Conservation (phyloP, 805 yeast species). For the Hanseniaspora pseudoguilliermondii region DNA sequence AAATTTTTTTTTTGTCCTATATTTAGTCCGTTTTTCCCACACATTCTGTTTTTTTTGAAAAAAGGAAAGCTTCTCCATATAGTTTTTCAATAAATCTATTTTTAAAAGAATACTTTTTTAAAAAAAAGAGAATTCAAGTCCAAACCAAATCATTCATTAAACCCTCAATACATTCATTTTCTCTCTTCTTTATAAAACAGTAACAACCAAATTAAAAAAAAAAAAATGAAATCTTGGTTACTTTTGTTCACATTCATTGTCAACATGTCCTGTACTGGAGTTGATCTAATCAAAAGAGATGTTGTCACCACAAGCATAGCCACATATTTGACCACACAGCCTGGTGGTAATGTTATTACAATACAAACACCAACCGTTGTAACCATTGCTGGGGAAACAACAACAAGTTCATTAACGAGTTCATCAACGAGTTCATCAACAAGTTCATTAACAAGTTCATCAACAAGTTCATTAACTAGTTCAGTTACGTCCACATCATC, state of each 20-base stretch:
- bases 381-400: constrained; percentile 19
- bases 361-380: neutral
- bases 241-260: neutral
- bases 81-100: too few relatives aligned
- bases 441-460: constrained; percentile 16
- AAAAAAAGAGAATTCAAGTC: too few relatives aligned
- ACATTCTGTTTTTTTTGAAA: too few relatives aligned
- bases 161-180: too few relatives aligned
- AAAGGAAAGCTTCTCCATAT: too few relatives aligned
- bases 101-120: too few relatives aligned
- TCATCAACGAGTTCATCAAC: constrained; percentile 11
- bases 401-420: constrained; percentile 14
- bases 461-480: constrained; percentile 17
- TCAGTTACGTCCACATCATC: constrained; percentile 19
- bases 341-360: constrained; percentile 17
- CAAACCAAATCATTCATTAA: too few relatives aligned
- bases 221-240: neutral
- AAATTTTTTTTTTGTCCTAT: neutral
- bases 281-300: constrained; percentile 20
- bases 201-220: too few relatives aligned
- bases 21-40: neutral
- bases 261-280: constrained; percentile 11
- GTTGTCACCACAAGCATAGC: constrained; percentile 21
- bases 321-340: constrained; percentile 9
- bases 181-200: too few relatives aligned